A percentile compares a stretch with the other conserved stretches of the same genome.
phyloP scores from a whole-genome alignment of 805 yeast species.

The Saturnispora sekii region DNA sequence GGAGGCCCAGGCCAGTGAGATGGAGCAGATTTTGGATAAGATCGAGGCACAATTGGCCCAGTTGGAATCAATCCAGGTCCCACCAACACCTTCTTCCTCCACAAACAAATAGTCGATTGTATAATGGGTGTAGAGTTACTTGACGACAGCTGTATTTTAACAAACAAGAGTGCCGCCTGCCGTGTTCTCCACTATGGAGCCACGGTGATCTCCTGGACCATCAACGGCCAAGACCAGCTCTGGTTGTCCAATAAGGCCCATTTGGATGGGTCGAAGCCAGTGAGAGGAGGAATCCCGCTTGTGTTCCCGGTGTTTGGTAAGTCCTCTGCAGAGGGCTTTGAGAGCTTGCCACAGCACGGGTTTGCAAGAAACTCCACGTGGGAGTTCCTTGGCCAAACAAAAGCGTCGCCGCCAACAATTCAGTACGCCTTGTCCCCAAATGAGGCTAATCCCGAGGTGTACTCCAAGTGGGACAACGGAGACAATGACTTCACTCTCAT shows the following conservation, averaged over 20 bases:
- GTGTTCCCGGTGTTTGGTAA: slow-evolving; percentile 94
- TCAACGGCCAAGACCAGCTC: slow-evolving; percentile 65
- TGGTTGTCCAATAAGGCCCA: slow-evolving; percentile 76
- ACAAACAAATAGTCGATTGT: background rate
- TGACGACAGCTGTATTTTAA: slow-evolving; percentile 50
- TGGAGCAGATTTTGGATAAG: slow-evolving; percentile 56
- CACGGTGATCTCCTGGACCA: slow-evolving; percentile 73
- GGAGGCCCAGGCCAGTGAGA: slow-evolving; percentile 21
- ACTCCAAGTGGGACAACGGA: slow-evolving; percentile 43
- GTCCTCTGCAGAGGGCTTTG: slow-evolving; percentile 47
- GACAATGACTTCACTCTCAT: slow-evolving; percentile 68
- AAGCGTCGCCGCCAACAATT: slow-evolving; percentile 60
- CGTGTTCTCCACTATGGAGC: slow-evolving; percentile 82
- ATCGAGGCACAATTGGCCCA: slow-evolving; percentile 57
- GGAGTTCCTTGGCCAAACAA: slow-evolving; percentile 89
- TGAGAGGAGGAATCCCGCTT: slow-evolving; percentile 94
- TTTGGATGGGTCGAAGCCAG: slow-evolving; percentile 87
- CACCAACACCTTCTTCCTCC: slow-evolving; percentile 1
- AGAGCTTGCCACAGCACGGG: slow-evolving; percentile 86
- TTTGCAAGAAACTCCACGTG: slow-evolving; percentile 85
- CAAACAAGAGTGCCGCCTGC: slow-evolving; percentile 45
- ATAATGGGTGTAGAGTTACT: slow-evolving; percentile 59
- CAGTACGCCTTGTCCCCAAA: slow-evolving; percentile 92
- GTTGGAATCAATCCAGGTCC: slow-evolving; percentile 25
- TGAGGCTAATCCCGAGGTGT: slow-evolving; percentile 53